Base-by-base conservation (phyloP, 306 rosid species). In the Acacia melanoxylon region DNA sequence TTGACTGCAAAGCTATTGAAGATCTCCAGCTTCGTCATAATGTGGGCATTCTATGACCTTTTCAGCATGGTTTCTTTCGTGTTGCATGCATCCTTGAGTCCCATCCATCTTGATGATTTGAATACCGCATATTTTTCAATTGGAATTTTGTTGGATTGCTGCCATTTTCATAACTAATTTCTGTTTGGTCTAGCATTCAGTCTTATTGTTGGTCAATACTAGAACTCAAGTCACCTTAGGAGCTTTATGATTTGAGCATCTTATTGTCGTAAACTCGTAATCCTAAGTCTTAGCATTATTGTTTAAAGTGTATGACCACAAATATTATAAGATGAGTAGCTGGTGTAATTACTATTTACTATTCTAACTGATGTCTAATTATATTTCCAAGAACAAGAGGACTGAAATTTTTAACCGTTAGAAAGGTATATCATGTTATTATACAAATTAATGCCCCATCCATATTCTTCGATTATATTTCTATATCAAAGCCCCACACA, bases 11-110 rank as follows among this genome's bases (percentile, higher is more conserved):
- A 80, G 97, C 98, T 83, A 90, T 94, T 70, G 97, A 94, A 88
- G 97, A 94, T 90, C 88, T 94, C 69, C 49, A 88, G 83, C 83
- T 94, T 87, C 93, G 92, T 48, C 98, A 94, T 87, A 94, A 89
- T 74, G 98, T 94, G 89, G 85, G 98, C 59, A 79, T 82, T 80
- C 75, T 71, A 5, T 58, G 33, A 0, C 27, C 41, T 75, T 56
- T 67, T 41, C 45, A 41, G 35, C 24, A 52, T 46, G 31, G 41
- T 22, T 66, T 75, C 48, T 76, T 71, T 81, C 54, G 42, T 59
- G 22, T 48, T 56, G 22, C 51, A 16, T 54, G 67, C 10, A 42
- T 59, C 40, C 67, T 35, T 51, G 49, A 63, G 73, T 59, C 46
- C 46, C 31, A 24, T 52, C 49, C 63, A 54, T 70, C 72, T 73